phyloP scores from a whole-genome alignment of 129 eudicot species.

The Oenanthe sinensis region DNA sequence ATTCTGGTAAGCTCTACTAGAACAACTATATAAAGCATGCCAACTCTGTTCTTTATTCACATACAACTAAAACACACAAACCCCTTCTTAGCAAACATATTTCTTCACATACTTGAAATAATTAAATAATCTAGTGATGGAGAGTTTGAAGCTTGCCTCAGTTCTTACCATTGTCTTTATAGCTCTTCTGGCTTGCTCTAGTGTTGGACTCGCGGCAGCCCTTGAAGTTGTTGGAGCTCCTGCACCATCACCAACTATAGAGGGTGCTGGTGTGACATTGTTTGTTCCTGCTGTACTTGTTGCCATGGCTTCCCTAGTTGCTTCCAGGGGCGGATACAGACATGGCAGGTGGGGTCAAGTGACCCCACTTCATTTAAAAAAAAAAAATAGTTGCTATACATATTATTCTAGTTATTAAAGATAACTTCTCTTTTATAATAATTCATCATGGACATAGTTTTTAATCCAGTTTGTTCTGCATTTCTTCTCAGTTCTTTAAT shows the following conservation, averaged over 20 bases:
- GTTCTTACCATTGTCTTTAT: slow-evolving; percentile 18
- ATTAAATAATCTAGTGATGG: slow-evolving; percentile 12
- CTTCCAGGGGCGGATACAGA: too few species aligned
- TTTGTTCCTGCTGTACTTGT: slow-evolving; percentile 29
- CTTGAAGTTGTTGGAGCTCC: slow-evolving; percentile 29
- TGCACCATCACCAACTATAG: slow-evolving; percentile 43
- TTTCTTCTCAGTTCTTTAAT: too few species aligned
- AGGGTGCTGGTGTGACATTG: slow-evolving; percentile 29
- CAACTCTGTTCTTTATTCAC: not conserved
- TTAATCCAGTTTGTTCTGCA: too few species aligned
- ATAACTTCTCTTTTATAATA: too few species aligned
- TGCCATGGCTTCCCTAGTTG: slow-evolving; percentile 22
- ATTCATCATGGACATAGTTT: too few species aligned
- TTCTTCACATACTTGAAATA: not conserved
- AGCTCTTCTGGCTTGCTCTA: slow-evolving; percentile 18
- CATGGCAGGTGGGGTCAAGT: too few species aligned
- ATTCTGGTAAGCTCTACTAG: slow-evolving; percentile 2
- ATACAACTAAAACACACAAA: not conserved
- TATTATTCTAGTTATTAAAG: too few species aligned
- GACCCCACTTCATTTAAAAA: too few species aligned
- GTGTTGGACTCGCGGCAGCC: slow-evolving; percentile 19
- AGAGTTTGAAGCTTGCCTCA: slow-evolving; percentile 24
- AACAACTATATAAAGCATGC: slow-evolving; percentile 9
- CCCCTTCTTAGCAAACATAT: not conserved
- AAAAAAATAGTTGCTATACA: too few species aligned